Base-by-base conservation (phyloP, 805 yeast genomes). In the Candida tallmaniae region DNA sequence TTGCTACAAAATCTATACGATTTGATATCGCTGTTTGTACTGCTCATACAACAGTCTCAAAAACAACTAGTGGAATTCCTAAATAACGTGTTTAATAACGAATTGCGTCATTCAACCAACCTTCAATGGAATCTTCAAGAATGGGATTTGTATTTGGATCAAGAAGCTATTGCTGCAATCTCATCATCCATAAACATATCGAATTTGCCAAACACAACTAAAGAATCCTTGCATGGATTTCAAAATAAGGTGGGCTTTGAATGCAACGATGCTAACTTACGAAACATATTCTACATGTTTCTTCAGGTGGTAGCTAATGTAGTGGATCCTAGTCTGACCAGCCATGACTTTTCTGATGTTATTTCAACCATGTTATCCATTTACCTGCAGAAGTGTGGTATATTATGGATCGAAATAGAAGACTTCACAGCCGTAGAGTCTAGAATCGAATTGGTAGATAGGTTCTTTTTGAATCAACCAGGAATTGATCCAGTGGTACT, bases 51-150 rank as follows among this genome's bases (percentile, higher is more conserved):
- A 2, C 8, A 29, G 3, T 32, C 37, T 2, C 24, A 37, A 16
- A 10, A 21, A 3, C 23, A 23, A 23, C n/a, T 40, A 12, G 25
- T 33, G 9, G 14, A 8, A 14, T 28, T 42, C 13, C 13, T 42
- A 3, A 40, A 42, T 20, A 35, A 40, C 26, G 26, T 23, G 20
- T 29, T 42, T n/a, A 42, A 42, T 32, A 32, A 28, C 15, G 47
- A 43, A 31, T 19, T 40, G 6, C 29, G 40, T n/a, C 46, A 42
- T 24, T 28, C 36, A 3, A 23, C 35, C 3, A 42, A 42, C 23
- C 25, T 40, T 17, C 42, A 36, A 29, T 23, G 37, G 6, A 31
- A 39, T 17, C 27, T 42, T 12, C 38, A 42, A 24, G 41, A 37
- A 12, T 13, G 23, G 14, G 31, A 32, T 13, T 29, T 42, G 4